phyloP scores from a whole-genome alignment of 495 filamentous ascomycete species.

The Annulohypoxylon maeteangense region DNA sequence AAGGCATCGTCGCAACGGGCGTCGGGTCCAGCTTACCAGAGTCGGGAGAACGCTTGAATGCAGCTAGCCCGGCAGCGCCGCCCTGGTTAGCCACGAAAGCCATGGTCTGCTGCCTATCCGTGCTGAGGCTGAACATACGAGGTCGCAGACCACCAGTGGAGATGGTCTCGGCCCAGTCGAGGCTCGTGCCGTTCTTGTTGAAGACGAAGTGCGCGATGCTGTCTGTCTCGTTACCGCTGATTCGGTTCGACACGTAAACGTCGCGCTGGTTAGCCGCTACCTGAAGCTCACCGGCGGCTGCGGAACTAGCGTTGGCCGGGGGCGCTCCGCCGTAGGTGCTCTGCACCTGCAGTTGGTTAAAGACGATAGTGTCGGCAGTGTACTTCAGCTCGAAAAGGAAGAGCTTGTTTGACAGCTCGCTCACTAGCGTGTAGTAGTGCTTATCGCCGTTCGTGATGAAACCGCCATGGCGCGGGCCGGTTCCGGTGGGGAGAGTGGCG shows the following conservation, averaged over 20 bases:
- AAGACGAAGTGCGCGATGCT: conserved; percentile 45
- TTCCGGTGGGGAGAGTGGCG: conserved; percentile 5
- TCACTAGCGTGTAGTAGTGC: conserved; percentile 37
- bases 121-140: conserved; percentile 49
- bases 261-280: conserved; percentile 39
- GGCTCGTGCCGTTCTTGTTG: conserved; percentile 13
- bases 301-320: conserved; percentile 23
- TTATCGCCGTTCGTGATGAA: conserved; percentile 39
- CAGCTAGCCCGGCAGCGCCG: conserved; percentile 44
- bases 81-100: conserved; percentile 50
- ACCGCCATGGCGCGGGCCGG: conserved; percentile 42
- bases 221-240: conserved; percentile 40
- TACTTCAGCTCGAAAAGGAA: conserved; percentile 41
- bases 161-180: conserved; percentile 39
- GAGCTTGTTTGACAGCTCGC: conserved; percentile 43
- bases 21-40: conserved; percentile 33
- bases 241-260: conserved; percentile 48
- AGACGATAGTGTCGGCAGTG: conserved; percentile 22
- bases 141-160: conserved; percentile 44
- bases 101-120: conserved; percentile 27
- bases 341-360: conserved; percentile 35
- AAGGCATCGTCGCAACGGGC: conserved; percentile 32
- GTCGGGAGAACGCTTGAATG: conserved; percentile 30
- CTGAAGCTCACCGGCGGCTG: conserved; percentile 29
- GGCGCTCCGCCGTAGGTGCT: conserved; percentile 39